Evolutionary conservation across 352 stramenopile genomes (phyloP).

Genomic region (Phytopythium montanum): DNA sequence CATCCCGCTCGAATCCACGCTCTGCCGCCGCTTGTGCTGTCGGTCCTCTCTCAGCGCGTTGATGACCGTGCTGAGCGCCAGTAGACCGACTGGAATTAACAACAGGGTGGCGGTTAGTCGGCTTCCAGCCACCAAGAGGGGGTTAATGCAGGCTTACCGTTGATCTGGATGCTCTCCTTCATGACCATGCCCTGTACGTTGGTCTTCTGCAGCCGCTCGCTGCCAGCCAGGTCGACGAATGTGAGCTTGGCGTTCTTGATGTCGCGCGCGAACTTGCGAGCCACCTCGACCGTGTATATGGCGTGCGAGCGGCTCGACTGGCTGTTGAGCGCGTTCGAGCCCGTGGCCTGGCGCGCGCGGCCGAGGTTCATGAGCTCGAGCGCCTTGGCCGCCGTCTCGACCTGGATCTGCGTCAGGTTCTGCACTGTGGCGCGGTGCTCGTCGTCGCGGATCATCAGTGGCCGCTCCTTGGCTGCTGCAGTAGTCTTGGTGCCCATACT

Average conservation of each 20-base stretch:
- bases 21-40: conserved; percentile 12
- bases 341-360: conserved; percentile 47
- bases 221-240: conserved; percentile 86
- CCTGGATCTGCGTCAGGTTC: conserved; percentile 33
- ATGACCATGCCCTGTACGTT: conserved; percentile 80
- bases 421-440: conserved; percentile 2
- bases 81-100: conserved; percentile 39
- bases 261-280: conserved; percentile 38
- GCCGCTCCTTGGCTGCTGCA: conserved; percentile 18
- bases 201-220: conserved; percentile 81
- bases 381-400: conserved; percentile 51
- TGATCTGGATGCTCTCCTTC: conserved; percentile 90
- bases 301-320: conserved; percentile 59
- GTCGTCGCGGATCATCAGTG: conserved; percentile 55
- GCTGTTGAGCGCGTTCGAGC: conserved; percentile 51
- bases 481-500: neutral
- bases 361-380: conserved; percentile 74
- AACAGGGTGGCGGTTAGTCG: conserved; percentile 31
- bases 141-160: conserved; percentile 10
- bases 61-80: conserved; percentile 85
- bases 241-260: conserved; percentile 60
- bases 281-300: conserved; percentile 83
- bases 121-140: conserved; percentile 26
- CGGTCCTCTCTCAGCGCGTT: conserved; percentile 80
- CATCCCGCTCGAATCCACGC: conserved; percentile 3